Conservation (phyloP, 148 eudicot species). For the Persicaria maculosa region DNA sequence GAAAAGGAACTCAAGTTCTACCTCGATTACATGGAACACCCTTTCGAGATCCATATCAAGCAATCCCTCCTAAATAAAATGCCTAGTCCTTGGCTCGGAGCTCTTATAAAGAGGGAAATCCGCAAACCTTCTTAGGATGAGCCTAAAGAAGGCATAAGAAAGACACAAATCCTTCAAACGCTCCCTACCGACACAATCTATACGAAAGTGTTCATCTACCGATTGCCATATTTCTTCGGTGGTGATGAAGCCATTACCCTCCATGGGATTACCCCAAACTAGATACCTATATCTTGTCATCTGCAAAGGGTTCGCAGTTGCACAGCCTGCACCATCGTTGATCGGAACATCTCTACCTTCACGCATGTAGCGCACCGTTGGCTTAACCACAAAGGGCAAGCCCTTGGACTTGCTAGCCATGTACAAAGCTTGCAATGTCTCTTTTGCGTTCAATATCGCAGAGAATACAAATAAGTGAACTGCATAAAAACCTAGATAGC, state of each 20-base stretch:
- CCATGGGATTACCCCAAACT: neutral
- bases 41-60: neutral
- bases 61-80: neutral
- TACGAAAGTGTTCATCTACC: neutral
- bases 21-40: neutral
- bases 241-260: neutral
- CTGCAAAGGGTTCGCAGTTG: neutral
- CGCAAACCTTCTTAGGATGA: neutral
- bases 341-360: neutral
- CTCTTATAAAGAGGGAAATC: neutral
- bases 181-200: neutral
- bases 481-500: neutral
- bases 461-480: neutral
- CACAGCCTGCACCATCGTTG: neutral
- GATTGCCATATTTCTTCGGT: neutral
- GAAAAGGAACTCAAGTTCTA: neutral
- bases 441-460: neutral
- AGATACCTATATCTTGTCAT: neutral
- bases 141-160: neutral
- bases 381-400: neutral
- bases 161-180: neutral
- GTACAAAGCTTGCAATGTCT: neutral
- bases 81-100: neutral
- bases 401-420: neutral
- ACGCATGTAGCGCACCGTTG: neutral